A percentile compares a stretch with the other conserved stretches of the same genome.
Conservation (phyloP, 306 rosid species). For the Sesbania bispinosa region DNA sequence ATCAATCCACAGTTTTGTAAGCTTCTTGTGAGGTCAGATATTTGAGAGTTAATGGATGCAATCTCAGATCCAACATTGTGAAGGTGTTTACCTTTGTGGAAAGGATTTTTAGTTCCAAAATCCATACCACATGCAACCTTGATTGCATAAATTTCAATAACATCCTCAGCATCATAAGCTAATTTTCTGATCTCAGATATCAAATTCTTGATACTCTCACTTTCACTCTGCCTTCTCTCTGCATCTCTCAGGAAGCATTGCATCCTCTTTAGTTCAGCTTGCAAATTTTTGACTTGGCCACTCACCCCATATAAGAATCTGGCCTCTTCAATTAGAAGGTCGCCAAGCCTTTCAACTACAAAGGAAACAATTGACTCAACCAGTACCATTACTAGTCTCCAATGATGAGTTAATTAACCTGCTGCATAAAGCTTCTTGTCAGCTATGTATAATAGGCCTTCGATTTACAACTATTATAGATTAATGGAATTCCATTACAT, state of each 20-base stretch:
- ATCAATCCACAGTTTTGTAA: constrained; percentile 35
- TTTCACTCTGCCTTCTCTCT: constrained; percentile 34
- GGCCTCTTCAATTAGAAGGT: constrained; percentile 32
- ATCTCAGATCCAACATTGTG: constrained; percentile 34
- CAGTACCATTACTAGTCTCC: constrained; percentile 21
- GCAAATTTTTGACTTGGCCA: constrained; percentile 18
- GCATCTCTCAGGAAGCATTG: constrained; percentile 48
- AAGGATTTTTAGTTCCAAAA: not conserved
- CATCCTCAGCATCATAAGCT: constrained; percentile 49
- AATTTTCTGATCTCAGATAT: constrained; percentile 38
- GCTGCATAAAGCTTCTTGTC: not conserved
- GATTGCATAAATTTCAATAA: constrained; percentile 42
- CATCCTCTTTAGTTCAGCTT: constrained; percentile 41
- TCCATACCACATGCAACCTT: constrained; percentile 7
- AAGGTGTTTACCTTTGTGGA: not conserved
- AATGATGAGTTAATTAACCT: not conserved
- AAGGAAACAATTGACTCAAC: constrained; percentile 40
- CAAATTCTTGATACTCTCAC: constrained; percentile 33
- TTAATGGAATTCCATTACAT: not conserved
- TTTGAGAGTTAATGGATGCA: constrained; percentile 10
- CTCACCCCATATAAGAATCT: constrained; percentile 33
- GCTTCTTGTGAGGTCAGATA: constrained; percentile 33
- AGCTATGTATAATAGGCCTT: no score
- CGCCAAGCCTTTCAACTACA: constrained; percentile 36
- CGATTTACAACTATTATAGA: not conserved